Percentiles rank a stretch among this genome's conserved stretches.
phyloP scores from a whole-genome alignment of 139 green algal genomes.

The Medakamo hakoo region DNA sequence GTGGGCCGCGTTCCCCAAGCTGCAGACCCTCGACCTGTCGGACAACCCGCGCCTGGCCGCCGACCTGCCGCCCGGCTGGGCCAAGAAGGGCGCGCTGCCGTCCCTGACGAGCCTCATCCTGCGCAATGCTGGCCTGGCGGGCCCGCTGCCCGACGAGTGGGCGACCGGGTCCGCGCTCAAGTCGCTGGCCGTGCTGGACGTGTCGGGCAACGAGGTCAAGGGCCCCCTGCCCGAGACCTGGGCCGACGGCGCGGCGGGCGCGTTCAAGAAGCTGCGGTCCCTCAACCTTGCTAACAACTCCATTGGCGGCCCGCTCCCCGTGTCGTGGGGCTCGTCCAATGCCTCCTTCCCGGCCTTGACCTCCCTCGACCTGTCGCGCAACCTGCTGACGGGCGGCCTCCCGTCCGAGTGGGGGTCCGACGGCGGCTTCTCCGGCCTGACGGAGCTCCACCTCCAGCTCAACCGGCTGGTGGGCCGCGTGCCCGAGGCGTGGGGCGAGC shows the following conservation, averaged over 20 bases:
- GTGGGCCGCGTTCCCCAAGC: background rate
- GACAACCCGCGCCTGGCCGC: background rate
- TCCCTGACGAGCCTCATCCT: background rate
- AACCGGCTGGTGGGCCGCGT: background rate
- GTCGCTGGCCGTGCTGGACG: background rate
- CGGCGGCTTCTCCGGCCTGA: background rate
- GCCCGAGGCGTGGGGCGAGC: background rate
- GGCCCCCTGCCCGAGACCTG: background rate
- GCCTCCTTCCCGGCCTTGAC: background rate
- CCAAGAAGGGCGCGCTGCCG: background rate
- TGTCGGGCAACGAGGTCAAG: background rate
- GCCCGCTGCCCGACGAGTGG: background rate
- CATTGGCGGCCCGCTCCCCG: background rate
- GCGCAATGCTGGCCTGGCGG: background rate
- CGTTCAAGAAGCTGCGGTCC: background rate
- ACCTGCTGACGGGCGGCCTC: background rate
- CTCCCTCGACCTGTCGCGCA: background rate
- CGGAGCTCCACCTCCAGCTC: background rate
- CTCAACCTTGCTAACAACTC: background rate
- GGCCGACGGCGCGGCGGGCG: no score
- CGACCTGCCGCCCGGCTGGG: background rate
- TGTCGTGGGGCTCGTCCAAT: background rate
- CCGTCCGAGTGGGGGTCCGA: background rate
- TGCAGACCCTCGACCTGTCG: background rate
- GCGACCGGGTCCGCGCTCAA: background rate